These are phyloP conservation scores for Aspergillus vadensis DNA, from an alignment of 2,329 filamentous ascomycete species.

Conservation along the genomic window DNA sequence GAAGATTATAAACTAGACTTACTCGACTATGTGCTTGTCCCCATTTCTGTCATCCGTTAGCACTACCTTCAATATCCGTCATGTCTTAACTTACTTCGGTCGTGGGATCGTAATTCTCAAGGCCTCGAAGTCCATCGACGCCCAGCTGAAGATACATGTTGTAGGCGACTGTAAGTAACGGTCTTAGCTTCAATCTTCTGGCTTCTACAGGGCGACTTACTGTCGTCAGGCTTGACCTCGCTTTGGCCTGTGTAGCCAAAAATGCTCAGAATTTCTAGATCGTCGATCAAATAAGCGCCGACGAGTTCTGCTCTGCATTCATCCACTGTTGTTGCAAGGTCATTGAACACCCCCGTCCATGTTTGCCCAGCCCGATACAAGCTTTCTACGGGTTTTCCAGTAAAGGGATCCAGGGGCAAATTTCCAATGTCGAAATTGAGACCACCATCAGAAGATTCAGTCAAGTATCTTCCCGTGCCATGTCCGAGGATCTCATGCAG, in stretches of 20 bases:
- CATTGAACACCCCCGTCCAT: slow-evolving; percentile 63
- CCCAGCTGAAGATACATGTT: slow-evolving; percentile 48
- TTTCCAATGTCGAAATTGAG: slow-evolving; percentile 56
- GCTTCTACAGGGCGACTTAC: slow-evolving; percentile 3
- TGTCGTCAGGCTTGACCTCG: slow-evolving; percentile 14
- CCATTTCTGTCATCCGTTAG: slow-evolving; percentile 16
- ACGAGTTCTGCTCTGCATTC: slow-evolving; percentile 54
- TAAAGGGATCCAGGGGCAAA: slow-evolving; percentile 60
- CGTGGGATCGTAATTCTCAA: slow-evolving; percentile 43
- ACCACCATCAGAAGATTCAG: slow-evolving; percentile 50
- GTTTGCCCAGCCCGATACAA: slow-evolving; percentile 65
- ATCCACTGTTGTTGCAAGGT: slow-evolving; percentile 62
- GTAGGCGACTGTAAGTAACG: slow-evolving; percentile 36
- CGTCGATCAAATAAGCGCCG: slow-evolving; percentile 48
- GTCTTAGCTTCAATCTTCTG: slow-evolving; percentile 30
- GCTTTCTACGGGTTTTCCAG: slow-evolving; percentile 51
- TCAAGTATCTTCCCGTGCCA: slow-evolving; percentile 64
- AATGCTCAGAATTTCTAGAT: slow-evolving; percentile 46
- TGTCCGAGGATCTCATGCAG: slow-evolving; percentile 63
- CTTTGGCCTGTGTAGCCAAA: slow-evolving; percentile 33
- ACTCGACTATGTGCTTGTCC: slow-evolving; percentile 22
- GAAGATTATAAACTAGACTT: background rate
- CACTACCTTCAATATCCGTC: background rate
- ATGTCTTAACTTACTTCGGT: slow-evolving; percentile 40
- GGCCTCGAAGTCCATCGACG: slow-evolving; percentile 44